A percentile compares a stretch with the other conserved stretches of the same genome.
Conservation (phyloP, 352 stramenopile genomes). For the Elongisporangium prolatum region DNA sequence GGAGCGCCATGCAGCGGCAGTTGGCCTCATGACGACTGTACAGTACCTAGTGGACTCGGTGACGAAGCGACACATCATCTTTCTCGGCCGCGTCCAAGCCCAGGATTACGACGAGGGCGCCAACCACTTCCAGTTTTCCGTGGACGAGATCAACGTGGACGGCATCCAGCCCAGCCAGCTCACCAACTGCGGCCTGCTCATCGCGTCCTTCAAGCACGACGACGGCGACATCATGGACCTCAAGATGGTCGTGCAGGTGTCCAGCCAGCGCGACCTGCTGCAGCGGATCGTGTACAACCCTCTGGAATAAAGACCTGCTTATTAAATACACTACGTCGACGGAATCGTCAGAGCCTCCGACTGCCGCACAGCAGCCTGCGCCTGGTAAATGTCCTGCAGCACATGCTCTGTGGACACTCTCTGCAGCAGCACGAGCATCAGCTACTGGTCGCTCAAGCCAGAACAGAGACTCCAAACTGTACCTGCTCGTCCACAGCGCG, state of each 20-base stretch:
- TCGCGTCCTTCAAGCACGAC: constrained; percentile 71
- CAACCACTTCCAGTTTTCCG: constrained; percentile 86
- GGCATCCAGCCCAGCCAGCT: constrained; percentile 79
- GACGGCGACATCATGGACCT: constrained; percentile 77
- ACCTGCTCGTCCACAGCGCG: constrained; percentile 65
- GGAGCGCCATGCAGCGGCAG: not conserved
- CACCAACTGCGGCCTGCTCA: constrained; percentile 85
- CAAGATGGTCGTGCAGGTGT: constrained; percentile 89
- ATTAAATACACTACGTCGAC: constrained; percentile 1
- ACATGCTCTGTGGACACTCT: not conserved
- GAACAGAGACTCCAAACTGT: not conserved
- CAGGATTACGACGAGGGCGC: constrained; percentile 55
- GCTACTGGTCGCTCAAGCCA: not conserved
- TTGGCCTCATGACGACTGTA: constrained; percentile 1
- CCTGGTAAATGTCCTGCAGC: not conserved
- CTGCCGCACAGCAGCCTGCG: not conserved
- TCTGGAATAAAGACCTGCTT: constrained; percentile 51
- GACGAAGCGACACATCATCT: constrained; percentile 81
- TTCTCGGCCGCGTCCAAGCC: constrained; percentile 69
- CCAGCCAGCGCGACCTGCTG: constrained; percentile 57
- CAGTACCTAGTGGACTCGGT: constrained; percentile 86
- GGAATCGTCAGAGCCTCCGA: too few relatives aligned
- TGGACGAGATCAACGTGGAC: constrained; percentile 66
- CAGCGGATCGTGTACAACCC: constrained; percentile 88
- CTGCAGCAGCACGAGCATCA: not conserved